Evolutionary conservation across 1,284 basidiomycete species (phyloP).

Genomic region (Rugosomyces carneus): DNA sequence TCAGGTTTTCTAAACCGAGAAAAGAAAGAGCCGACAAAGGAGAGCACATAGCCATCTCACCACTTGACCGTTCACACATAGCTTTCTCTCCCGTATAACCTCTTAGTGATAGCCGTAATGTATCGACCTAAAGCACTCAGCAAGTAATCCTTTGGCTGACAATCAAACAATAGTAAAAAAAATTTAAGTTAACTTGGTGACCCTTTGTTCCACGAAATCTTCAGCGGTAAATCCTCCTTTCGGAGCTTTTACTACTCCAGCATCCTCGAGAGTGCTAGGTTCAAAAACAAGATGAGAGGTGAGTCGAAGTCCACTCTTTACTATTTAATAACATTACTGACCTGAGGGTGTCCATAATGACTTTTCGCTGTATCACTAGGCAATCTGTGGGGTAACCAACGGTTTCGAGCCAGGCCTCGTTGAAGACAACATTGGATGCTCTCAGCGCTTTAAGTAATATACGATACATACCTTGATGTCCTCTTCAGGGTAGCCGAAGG

Average conservation of each 20-base stretch:
- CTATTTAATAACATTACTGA: constrained; percentile 28
- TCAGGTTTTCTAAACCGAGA: constrained; percentile 26
- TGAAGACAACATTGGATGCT: neutral
- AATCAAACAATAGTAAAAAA: neutral
- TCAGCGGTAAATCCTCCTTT: constrained; percentile 52
- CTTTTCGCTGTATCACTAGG: constrained; percentile 50
- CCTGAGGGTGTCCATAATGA: constrained; percentile 68
- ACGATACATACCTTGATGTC: constrained; percentile 57
- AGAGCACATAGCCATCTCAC: neutral
- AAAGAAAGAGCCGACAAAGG: constrained; percentile 15
- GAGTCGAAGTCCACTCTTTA: too few relatives aligned
- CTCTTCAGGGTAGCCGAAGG: constrained; percentile 76
- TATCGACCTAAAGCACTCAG: too few relatives aligned
- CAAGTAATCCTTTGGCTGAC: too few relatives aligned
- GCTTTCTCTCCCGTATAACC: constrained; percentile 7
- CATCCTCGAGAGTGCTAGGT: constrained; percentile 66
- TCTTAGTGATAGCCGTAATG: neutral
- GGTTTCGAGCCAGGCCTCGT: constrained; percentile 73
- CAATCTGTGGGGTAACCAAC: constrained; percentile 74
- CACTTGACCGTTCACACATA: constrained; percentile 3
- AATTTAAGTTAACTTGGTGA: constrained; percentile 31
- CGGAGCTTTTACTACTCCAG: constrained; percentile 65
- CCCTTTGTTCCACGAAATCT: constrained; percentile 55
- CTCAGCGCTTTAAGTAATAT: neutral
- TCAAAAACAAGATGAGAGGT: neutral